Evolutionary conservation across 306 rosid species (phyloP).

Genomic region (Castanea crenata): DNA sequence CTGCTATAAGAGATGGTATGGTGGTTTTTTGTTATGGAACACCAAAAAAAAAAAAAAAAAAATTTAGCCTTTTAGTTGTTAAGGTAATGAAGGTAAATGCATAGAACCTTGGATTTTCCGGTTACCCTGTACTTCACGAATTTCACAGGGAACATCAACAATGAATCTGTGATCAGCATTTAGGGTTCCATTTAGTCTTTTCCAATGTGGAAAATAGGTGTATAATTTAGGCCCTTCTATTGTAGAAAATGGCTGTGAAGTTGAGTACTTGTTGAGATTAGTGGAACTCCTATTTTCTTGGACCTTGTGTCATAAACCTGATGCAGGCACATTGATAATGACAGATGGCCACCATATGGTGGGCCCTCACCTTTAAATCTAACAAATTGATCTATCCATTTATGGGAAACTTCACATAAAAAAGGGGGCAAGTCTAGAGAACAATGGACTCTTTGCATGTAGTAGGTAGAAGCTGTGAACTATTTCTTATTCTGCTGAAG

Average conservation of each 20-base stretch:
- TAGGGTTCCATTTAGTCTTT: not conserved
- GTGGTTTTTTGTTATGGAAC: conserved; percentile 5
- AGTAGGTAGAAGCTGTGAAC: not conserved
- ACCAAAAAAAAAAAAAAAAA: not conserved
- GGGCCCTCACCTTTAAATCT: not conserved
- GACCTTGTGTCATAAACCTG: not conserved
- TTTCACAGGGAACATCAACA: not conserved
- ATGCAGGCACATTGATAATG: not conserved
- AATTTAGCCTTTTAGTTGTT: not conserved
- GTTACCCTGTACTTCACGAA: not conserved
- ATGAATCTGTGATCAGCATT: not conserved
- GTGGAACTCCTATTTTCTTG: not conserved
- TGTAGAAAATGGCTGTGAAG: not conserved
- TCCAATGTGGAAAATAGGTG: not conserved
- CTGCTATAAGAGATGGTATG: conserved; percentile 91
- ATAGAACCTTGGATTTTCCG: not conserved
- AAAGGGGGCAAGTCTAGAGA: too few species aligned
- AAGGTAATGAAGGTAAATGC: conserved; percentile 6
- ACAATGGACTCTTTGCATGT: too few species aligned
- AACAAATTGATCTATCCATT: not conserved
- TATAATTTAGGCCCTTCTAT: not conserved
- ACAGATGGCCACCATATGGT: not conserved
- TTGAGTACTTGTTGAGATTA: not conserved
- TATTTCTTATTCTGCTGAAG: not conserved
- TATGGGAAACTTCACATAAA: too few species aligned